Percentiles rank a stretch among this genome's conserved stretches.
Evolutionary conservation across 1,284 basidiomycete genomes (phyloP).

Genomic region (Tilletia setariae): DNA sequence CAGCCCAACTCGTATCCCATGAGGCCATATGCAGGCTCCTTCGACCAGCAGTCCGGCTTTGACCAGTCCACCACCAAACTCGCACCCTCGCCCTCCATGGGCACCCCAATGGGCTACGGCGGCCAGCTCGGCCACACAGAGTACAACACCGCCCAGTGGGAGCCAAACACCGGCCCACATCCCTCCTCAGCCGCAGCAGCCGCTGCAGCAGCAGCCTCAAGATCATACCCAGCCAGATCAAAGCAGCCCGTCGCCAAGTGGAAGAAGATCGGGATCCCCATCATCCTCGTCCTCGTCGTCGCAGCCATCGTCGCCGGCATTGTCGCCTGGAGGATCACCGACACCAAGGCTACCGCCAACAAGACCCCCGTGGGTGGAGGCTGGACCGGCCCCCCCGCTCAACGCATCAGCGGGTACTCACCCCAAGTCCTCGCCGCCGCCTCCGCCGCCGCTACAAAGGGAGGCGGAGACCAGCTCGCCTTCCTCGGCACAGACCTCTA

Average conservation of each 20-base stretch:
- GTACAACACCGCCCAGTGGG: not conserved
- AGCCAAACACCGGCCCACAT: not conserved
- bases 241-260: conserved; percentile 2
- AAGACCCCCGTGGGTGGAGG: conserved; percentile 8
- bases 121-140: not conserved
- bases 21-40: conserved; percentile 2
- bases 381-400: conserved; percentile 4
- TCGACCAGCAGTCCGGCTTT: conserved; percentile 11
- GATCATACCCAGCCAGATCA: not conserved
- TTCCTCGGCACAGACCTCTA: conserved; percentile 63
- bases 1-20: conserved; percentile 29
- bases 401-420: not conserved
- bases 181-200: not conserved
- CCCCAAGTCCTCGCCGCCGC: conserved; percentile 56
- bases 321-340: conserved; percentile 2
- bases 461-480: conserved; percentile 71
- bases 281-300: conserved; percentile 13
- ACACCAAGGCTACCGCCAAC: not conserved
- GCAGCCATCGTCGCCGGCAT: conserved; percentile 10
- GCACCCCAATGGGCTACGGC: not conserved
- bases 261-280: conserved; percentile 15
- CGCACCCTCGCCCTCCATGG: not conserved
- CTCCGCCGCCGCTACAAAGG: conserved; percentile 64
- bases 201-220: not conserved
- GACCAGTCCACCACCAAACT: conserved; percentile 10